Percentiles rank a stretch among this genome's conserved stretches.
phyloP scores from a whole-genome alignment of 768 basidiomycete genomes.

The Leccinum olivaceopallidum region DNA sequence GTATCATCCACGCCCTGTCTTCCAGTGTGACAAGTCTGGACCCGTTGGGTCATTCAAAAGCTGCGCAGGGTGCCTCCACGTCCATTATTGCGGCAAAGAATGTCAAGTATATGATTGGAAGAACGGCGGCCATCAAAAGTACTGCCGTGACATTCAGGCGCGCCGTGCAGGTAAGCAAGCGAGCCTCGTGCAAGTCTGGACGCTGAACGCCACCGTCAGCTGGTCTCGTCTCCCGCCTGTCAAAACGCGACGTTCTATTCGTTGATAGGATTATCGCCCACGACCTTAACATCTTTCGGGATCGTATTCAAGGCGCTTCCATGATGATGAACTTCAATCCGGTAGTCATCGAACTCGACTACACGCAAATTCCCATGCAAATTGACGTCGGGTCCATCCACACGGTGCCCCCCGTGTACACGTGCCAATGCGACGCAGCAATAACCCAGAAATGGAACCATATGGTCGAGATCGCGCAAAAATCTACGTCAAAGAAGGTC shows the following conservation, averaged over 20 bases:
- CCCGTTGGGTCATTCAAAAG: conserved; percentile 28
- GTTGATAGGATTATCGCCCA: conserved; percentile 26
- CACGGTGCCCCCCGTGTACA: conserved; percentile 8
- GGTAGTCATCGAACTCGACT: conserved; percentile 30
- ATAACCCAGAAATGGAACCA: conserved; percentile 27
- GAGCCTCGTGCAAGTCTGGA: background rate
- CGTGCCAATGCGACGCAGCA: conserved; percentile 25
- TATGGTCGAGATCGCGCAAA: conserved; percentile 31
- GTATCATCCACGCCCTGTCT: background rate
- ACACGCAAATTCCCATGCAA: conserved; percentile 19
- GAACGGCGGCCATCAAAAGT: conserved; percentile 26
- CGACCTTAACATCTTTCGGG: conserved; percentile 17
- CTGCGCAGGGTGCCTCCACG: conserved; percentile 31
- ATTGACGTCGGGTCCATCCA: conserved; percentile 19
- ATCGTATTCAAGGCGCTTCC: conserved; percentile 18
- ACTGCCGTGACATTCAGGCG: conserved; percentile 30
- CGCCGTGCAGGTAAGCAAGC: conserved; percentile 24
- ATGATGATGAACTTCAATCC: conserved; percentile 5
- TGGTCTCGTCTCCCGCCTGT: conserved; percentile 22
- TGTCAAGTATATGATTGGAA: conserved; percentile 34
- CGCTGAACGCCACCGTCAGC: conserved; percentile 14
- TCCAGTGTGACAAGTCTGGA: conserved; percentile 28
- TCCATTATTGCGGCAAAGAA: conserved; percentile 32
- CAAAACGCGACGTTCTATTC: conserved; percentile 26
- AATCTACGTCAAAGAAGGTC: conserved; percentile 20